Base-by-base conservation (phyloP, 805 yeast species). In the Aciculoconidium aculeatum region DNA sequence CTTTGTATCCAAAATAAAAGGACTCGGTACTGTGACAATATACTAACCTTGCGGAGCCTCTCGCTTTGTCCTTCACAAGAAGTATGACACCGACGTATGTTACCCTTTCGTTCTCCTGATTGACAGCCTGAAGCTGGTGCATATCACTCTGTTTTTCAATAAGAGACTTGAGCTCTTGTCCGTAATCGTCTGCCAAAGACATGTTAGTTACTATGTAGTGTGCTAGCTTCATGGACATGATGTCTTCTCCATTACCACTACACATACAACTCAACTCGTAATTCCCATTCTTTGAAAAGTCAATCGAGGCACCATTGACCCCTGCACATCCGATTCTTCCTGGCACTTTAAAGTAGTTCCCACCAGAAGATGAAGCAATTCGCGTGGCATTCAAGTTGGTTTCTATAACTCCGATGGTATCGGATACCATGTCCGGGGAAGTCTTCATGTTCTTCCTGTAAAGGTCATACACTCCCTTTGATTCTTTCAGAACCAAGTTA, bases 231-330 rank as follows among this genome's bases (percentile, higher is more conserved):
- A 62, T 53, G 28, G 49, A 47, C 4, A 71, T 53, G 19, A 73
- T 72, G 32, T 71, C 74, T 39, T 73, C 80, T 3, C 80, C 80
- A 41, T 68, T 70, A 3, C 80, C 80, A 21, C 75, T 65, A 45
- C 77, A 68, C 51, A 46, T 44, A 25, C 61, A 53, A 20, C 54
- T 40, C 2, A 65, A 40, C n/a, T 50, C 51, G 19, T 34, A 28
- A 4, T 35, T 43, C 1, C 45, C 44, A 8, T 30, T 36, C 0
- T 44, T 20, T 9, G 28, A 32, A 22, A 36, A 43, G 30, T 50
- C 70, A 11, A 61, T 47, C 1, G 70, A 70, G 2, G 70, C 51
- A 2, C 80, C 79, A 2, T 60, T 42, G 1, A 71, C 37, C 0
- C 70, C 75, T 7, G 78, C 75, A 49, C 77, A 72, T 6, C 79